Evolutionary conservation across 2,329 filamentous ascomycete genomes (phyloP).

Genomic region (Graphiopsis chlorocephala): DNA sequence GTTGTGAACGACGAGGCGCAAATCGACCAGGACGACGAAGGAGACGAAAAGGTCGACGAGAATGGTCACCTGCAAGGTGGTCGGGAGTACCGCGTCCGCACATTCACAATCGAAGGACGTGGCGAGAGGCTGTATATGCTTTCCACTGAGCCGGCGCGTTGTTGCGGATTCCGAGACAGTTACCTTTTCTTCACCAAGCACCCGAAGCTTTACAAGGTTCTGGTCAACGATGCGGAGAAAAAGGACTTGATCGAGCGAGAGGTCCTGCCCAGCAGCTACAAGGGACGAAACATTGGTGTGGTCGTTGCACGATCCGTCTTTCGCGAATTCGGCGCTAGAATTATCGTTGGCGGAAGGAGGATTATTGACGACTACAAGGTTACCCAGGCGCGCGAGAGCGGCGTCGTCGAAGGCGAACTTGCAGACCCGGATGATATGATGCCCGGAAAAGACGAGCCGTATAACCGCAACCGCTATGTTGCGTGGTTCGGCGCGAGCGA

Average conservation of each 20-base stretch:
- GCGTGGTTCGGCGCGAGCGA: conserved; percentile 97
- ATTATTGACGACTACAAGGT: conserved; percentile 89
- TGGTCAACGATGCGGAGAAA: conserved; percentile 96
- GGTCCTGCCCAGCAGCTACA: conserved; percentile 97
- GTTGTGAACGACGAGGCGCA: conserved; percentile 90
- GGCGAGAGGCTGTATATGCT: conserved; percentile 93
- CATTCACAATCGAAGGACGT: conserved; percentile 83
- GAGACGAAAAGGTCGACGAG: conserved; percentile 92
- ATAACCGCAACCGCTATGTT: conserved; percentile 98
- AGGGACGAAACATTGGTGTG: conserved; percentile 93
- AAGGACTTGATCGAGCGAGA: conserved; percentile 91
- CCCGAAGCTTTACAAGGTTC: conserved; percentile 93
- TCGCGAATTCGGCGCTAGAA: conserved; percentile 90
- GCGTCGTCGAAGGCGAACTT: conserved; percentile 80
- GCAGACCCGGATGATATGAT: conserved; percentile 85
- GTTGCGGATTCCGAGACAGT: conserved; percentile 94
- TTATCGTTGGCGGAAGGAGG: conserved; percentile 84
- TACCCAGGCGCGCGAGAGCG: conserved; percentile 68
- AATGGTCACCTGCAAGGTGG: conserved; percentile 76
- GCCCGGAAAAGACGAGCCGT: conserved; percentile 73
- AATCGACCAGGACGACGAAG: conserved; percentile 80
- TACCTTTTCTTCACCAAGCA: conserved; percentile 99
- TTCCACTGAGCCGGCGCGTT: conserved; percentile 94
- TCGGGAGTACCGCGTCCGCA: conserved; percentile 90
- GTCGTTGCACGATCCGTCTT: conserved; percentile 96